A percentile compares a stretch with the other conserved stretches of the same genome.
These are phyloP conservation scores for Leccinum barrowsii DNA, from an alignment of 768 basidiomycete species.

Conservation along the genomic window DNA sequence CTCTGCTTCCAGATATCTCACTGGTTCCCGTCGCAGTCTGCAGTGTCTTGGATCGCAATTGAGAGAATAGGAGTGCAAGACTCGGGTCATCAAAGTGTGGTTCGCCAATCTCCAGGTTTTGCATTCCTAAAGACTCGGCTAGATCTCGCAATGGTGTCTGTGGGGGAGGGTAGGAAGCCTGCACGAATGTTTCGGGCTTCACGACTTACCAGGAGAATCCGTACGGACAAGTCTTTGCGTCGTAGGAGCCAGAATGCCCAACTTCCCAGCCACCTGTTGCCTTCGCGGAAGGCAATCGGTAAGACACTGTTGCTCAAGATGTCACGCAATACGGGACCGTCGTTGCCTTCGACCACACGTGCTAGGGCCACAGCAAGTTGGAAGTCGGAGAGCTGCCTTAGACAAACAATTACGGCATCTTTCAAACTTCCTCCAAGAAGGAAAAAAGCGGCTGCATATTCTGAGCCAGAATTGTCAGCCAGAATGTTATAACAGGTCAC, in stretches of 20 bases:
- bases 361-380: slow-evolving; percentile 88
- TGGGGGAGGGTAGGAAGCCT: background rate
- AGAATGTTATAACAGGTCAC: background rate
- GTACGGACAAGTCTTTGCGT: slow-evolving; percentile 83
- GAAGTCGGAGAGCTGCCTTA: slow-evolving; percentile 85
- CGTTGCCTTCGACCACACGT: slow-evolving; percentile 77
- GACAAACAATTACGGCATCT: slow-evolving; percentile 88
- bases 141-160: slow-evolving; percentile 79
- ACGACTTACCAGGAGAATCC: slow-evolving; percentile 74
- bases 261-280: slow-evolving; percentile 89
- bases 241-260: slow-evolving; percentile 98
- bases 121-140: slow-evolving; percentile 52
- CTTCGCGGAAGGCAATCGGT: slow-evolving; percentile 79
- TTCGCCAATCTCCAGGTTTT: slow-evolving; percentile 66
- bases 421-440: slow-evolving; percentile 83
- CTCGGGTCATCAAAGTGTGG: slow-evolving; percentile 94
- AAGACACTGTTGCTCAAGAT: slow-evolving; percentile 75
- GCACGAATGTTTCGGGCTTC: background rate
- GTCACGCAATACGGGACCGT: slow-evolving; percentile 69
- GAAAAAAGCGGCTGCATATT: slow-evolving; percentile 99
- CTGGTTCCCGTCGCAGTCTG: slow-evolving; percentile 92
- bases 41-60: slow-evolving; percentile 84
- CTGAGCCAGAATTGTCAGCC: slow-evolving; percentile 39
- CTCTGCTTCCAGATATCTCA: slow-evolving; percentile 81
- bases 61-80: slow-evolving; percentile 84